Base-by-base conservation (phyloP, 768 basidiomycete genomes). In the Tulasnella sp. region DNA sequence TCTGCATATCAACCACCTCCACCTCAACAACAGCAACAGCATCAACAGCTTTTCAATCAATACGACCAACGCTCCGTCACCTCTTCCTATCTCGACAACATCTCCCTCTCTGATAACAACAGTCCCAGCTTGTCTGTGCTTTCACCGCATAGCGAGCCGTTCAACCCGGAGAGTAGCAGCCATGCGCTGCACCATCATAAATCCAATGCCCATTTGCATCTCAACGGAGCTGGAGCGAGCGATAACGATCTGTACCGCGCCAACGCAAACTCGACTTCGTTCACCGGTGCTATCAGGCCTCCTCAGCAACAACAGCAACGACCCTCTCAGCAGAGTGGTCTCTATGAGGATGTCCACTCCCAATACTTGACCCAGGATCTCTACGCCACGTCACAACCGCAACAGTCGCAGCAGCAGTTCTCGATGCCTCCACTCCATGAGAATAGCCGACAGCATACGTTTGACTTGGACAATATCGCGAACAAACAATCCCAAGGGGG, bases 51-150 rank as follows among this genome's bases (percentile, higher is more conserved):
- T 48, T n/a, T 21, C 7, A 19, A 21, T 48, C 45, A 48, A n/a
- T 27, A 48, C n/a, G 26, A 48, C 26, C 19, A 21, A 19, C 45
- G 26, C n/a, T 48, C 24, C 55, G 42, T 43, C 41, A 26, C 41
- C 55, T 56, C 55, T 11, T 47, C 55, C 55, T 56, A 56, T 42
- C 55, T 56, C 55, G 55, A 56, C n/a, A n/a, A n/a, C n/a, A n/a
- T n/a, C 55, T 23, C 55, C 44, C 38, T 56, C 44, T 56, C 55
- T 29, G 55, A 56, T 38, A 38, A 38, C 34, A 38, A 38, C 42
- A 44, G 42, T 29, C 44, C 55, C 27, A 43, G 41, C 19, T 29
- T 56, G n/a, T 45, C 55, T n/a, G 41, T 45, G 24, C 55, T 56
- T 42, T 27, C 55, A 19, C 38, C 55, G 24, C 55, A 42, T 24